Conservation (phyloP, 768 basidiomycete genomes). For the Leccinum rimulosum region DNA sequence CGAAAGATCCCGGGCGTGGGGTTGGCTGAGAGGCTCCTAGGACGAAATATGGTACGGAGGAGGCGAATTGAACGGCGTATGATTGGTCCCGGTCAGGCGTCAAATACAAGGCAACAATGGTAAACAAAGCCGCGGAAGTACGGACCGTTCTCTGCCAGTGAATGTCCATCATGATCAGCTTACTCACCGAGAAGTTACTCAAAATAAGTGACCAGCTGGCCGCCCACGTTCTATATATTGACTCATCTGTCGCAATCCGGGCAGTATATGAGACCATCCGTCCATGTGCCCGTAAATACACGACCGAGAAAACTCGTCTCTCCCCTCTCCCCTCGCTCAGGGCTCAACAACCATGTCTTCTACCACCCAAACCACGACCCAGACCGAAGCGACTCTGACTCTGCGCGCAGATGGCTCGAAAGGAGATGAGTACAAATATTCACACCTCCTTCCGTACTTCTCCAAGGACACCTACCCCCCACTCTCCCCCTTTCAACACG, state of each 20-base stretch:
- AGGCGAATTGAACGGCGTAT: constrained; percentile 30
- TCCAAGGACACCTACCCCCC: constrained; percentile 61
- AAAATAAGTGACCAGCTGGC: too few relatives aligned
- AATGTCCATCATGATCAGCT: too few relatives aligned
- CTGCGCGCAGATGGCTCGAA: constrained; percentile 7
- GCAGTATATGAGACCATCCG: neutral
- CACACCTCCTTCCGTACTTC: constrained; percentile 68
- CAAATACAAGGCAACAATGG: neutral
- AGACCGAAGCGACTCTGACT: constrained; percentile 1
- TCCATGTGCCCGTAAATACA: neutral
- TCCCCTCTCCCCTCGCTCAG: neutral
- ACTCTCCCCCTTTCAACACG: constrained; percentile 68
- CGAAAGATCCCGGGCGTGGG: too few relatives aligned
- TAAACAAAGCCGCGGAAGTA: too few relatives aligned
- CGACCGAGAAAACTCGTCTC: neutral
- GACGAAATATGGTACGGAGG: too few relatives aligned
- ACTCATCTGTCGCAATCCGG: too few relatives aligned
- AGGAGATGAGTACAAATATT: constrained; percentile 52
- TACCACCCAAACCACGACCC: constrained; percentile 16
- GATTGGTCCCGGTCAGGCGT: too few relatives aligned
- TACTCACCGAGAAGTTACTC: too few relatives aligned
- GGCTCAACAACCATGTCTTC: neutral
- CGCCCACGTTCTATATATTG: too few relatives aligned
- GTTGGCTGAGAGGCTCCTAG: too few relatives aligned
- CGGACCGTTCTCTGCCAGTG: too few relatives aligned